Conservation (phyloP, 2,329 filamentous ascomycete genomes). For the Diaporthe eres region DNA sequence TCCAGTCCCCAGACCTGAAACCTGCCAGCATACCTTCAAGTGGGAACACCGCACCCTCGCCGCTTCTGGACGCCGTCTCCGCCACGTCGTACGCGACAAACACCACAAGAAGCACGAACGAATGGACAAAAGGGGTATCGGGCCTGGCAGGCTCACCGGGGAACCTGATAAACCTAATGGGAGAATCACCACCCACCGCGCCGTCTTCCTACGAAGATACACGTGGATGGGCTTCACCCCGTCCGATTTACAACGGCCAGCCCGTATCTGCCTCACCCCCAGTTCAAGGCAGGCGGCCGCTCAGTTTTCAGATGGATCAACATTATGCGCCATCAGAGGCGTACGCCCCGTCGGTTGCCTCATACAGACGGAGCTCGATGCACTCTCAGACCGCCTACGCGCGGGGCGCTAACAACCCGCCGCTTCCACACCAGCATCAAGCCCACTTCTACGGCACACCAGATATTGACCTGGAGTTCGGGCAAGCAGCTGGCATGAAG, state of each 20-base stretch:
- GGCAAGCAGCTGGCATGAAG: constrained; percentile 66
- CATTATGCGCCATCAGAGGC: constrained; percentile 59
- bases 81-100: constrained; percentile 64
- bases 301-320: constrained; percentile 69
- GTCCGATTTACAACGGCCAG: constrained; percentile 60
- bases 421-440: constrained; percentile 81
- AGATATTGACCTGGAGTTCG: constrained; percentile 75
- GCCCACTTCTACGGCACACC: constrained; percentile 83
- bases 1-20: constrained; percentile 62
- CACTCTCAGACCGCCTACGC: constrained; percentile 64
- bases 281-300: constrained; percentile 57
- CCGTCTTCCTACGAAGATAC: constrained; percentile 67
- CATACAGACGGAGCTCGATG: constrained; percentile 62
- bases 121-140: constrained; percentile 58
- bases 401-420: constrained; percentile 67
- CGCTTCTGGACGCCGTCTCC: constrained; percentile 63
- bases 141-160: constrained; percentile 66
- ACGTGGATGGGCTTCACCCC: constrained; percentile 62
- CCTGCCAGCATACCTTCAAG: constrained; percentile 56
- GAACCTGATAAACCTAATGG: constrained; percentile 65
- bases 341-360: constrained; percentile 54
- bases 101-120: constrained; percentile 62
- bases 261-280: constrained; percentile 59
- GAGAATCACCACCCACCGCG: constrained; percentile 67
- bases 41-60: constrained; percentile 60